Conservation (phyloP, 805 yeast genomes). For the Naumovozyma baii region DNA sequence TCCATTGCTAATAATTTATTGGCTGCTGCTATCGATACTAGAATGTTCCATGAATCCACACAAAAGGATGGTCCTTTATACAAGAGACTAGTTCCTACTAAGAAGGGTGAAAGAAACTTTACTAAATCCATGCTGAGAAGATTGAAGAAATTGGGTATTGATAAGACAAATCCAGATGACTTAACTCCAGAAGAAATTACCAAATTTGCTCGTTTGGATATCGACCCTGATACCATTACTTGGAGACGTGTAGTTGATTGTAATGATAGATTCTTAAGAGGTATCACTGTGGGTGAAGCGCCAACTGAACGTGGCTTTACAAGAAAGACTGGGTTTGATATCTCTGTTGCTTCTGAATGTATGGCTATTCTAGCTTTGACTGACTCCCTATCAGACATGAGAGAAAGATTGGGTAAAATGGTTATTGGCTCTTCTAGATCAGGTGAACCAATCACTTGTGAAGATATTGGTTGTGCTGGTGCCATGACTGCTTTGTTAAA, state of each 20-base stretch:
- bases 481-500: slow-evolving; percentile 73
- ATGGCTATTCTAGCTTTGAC: slow-evolving; percentile 79
- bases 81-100: slow-evolving; percentile 65
- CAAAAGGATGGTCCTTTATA: slow-evolving; percentile 64
- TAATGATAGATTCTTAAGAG: slow-evolving; percentile 72
- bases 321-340: slow-evolving; percentile 71
- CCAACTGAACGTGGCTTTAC: slow-evolving; percentile 70
- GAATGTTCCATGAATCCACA: slow-evolving; percentile 76
- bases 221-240: slow-evolving; percentile 71
- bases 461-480: slow-evolving; percentile 80
- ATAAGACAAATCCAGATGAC: slow-evolving; percentile 61
- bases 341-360: slow-evolving; percentile 75
- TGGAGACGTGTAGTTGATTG: slow-evolving; percentile 81
- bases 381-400: slow-evolving; percentile 58
- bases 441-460: slow-evolving; percentile 72
- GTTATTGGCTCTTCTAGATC: slow-evolving; percentile 61
- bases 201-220: slow-evolving; percentile 58
- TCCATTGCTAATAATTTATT: slow-evolving; percentile 71
- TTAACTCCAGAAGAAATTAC: slow-evolving; percentile 60
- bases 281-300: slow-evolving; percentile 70
- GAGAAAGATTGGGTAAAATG: slow-evolving; percentile 65
- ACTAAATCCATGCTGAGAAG: slow-evolving; percentile 60
- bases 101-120: slow-evolving; percentile 60
- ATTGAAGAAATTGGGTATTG: slow-evolving; percentile 56
- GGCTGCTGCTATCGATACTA: slow-evolving; percentile 79